A percentile compares a stretch with the other conserved stretches of the same genome.
These are phyloP conservation scores for sorghum (Sorghum bicolor) DNA, from an alignment of 176 grass and related monocot species.

Conservation along the genomic window Sorghum_bicolor_NCBIv3 NC_012870.2:63033501-63034000, in stretches of 20 bases:
- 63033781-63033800: conserved; percentile 61
- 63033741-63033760: conserved; percentile 59
- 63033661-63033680: not conserved
- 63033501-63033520: not conserved
- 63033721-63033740: conserved; percentile 70
- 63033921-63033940: conserved; percentile 20
- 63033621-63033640: not conserved
- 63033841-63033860: conserved; percentile 72
- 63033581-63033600: not conserved
- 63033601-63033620: not conserved
- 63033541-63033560: not conserved
- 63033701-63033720: conserved; percentile 80
- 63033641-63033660: not conserved
- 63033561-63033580: not conserved
- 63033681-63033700: conserved; percentile 41
- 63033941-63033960: not conserved
- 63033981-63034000: not conserved
- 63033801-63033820: conserved; percentile 63
- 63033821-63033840: conserved; percentile 77
- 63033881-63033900: conserved; percentile 87
- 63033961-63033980: conserved; percentile 12
- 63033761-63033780: conserved; percentile 66
- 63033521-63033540: not conserved
- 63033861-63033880: conserved; percentile 78
- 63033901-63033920: conserved; percentile 50